Base-by-base conservation (phyloP, 169 alveolate species). In the Plasmodium falciparum region DNA sequence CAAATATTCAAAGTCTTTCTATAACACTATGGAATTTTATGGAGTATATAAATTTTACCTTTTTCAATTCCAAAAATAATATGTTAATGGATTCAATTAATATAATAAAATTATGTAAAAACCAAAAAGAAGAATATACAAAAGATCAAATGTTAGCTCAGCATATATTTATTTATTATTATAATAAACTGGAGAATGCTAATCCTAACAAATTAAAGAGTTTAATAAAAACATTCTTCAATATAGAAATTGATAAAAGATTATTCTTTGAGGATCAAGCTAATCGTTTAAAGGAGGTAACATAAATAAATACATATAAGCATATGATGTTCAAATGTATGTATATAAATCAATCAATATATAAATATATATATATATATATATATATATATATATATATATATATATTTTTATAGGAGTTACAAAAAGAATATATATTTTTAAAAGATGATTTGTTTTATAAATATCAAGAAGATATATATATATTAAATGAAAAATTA, bases 11-110 rank as follows among this genome's bases (percentile, higher is more conserved):
- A 63, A 56, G 22, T 0, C 52, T 83, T 11, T 69, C 74, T 62
- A 13, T 67, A 67, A 56, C 43, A 83, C 8, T 83, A 43, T 83
- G 65, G 45, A 83, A 83, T 49, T 69, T 83, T 69, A 29, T 83
- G 58, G 73, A 83, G 20, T 83, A 83, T 50, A 52, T 83, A 17
- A 83, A 83, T 83, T 83, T 83, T 63, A 58, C 70, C 33, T 83
- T 56, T 54, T 83, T 83, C 17, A 43, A 39, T 39, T 70, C 80
- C 7, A 65, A 83, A 11, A 83, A 67, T 9, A 70, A 83, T 50
- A 61, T 70, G 12, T 63, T 83, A 56, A 83, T 56, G 69, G 85
- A 83, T 49, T 15, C 59, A 58, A 22, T 83, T 59, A 69, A 56
- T 43, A 83, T 83, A 49, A 83, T 83, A 43, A 17, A 49, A 9